These are phyloP conservation scores for Kodamaea anthophila DNA, from an alignment of 1,139 yeast species.

Conservation along the genomic window DNA sequence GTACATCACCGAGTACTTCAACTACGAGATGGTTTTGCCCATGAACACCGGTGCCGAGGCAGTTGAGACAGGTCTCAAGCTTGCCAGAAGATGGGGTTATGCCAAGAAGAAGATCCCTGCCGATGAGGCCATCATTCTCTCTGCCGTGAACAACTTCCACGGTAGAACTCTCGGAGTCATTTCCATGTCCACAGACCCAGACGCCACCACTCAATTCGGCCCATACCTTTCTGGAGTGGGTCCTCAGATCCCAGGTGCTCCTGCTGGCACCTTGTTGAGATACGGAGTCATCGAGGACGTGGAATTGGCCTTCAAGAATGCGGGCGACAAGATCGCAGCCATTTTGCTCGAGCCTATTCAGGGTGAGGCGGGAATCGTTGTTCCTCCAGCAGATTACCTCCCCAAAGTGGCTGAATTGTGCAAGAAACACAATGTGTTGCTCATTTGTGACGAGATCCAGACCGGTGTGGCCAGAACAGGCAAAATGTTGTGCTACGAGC, in stretches of 20 bases:
- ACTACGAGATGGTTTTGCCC: conserved; percentile 90
- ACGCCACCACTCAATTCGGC: conserved; percentile 84
- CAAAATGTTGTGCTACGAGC: conserved; percentile 86
- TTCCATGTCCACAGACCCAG: conserved; percentile 94
- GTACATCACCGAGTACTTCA: conserved; percentile 81
- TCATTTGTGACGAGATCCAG: conserved; percentile 95
- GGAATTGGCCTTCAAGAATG: conserved; percentile 72
- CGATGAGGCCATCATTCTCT: conserved; percentile 78
- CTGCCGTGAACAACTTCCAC: conserved; percentile 88
- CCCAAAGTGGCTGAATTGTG: conserved; percentile 69
- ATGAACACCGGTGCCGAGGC: conserved; percentile 99
- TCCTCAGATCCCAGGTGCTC: conserved; percentile 65
- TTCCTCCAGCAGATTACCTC: conserved; percentile 81
- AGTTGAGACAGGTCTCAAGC: conserved; percentile 88
- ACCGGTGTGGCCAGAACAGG: conserved; percentile 98
- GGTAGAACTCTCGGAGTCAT: conserved; percentile 95
- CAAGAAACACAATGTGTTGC: conserved; percentile 73
- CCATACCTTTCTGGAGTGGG: conserved; percentile 86
- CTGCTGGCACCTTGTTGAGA: conserved; percentile 50
- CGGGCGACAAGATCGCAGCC: conserved; percentile 91
- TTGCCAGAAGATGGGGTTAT: conserved; percentile 98
- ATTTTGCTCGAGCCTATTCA: conserved; percentile 92
- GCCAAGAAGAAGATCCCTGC: conserved; percentile 76
- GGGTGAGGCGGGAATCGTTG: conserved; percentile 98
- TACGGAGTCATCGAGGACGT: conserved; percentile 83